These are phyloP conservation scores for Fusarium sp. DNA, from an alignment of 2,329 filamentous ascomycete species.

Conservation along the genomic window DNA sequence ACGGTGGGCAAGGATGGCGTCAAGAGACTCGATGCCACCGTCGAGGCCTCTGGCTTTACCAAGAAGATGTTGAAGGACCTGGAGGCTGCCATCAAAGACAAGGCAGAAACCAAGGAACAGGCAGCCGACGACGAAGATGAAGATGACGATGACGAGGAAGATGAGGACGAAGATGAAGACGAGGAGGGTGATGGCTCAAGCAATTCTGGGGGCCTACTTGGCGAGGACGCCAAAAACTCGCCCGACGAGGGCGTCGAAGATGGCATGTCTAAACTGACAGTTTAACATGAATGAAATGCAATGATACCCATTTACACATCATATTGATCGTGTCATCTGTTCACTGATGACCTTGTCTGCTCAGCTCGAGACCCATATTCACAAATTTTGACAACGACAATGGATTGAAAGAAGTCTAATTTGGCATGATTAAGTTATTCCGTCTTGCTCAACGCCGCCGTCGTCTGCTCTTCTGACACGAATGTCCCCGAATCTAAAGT, in stretches of 20 bases:
- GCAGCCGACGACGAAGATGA: conserved; percentile 49
- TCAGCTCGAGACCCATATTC: background rate
- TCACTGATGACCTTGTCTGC: background rate
- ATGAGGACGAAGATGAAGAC: conserved; percentile 29
- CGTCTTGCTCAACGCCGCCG: conserved; percentile 27
- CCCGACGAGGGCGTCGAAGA: conserved; percentile 39
- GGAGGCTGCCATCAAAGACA: conserved; percentile 88
- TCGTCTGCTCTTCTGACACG: conserved; percentile 40
- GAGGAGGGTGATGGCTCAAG: conserved; percentile 31
- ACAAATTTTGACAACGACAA: background rate
- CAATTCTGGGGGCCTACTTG: conserved; percentile 29
- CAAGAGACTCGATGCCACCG: conserved; percentile 83
- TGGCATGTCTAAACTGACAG: conserved; percentile 45
- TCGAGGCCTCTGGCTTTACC: conserved; percentile 94
- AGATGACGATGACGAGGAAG: conserved; percentile 44
- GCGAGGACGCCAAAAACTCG: conserved; percentile 30
- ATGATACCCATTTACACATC: conserved; percentile 32
- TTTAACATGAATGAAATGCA: conserved; percentile 38
- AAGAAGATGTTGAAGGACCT: conserved; percentile 97
- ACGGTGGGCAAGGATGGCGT: conserved; percentile 72
- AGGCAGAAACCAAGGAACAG: conserved; percentile 64
- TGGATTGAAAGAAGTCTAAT: conserved; percentile 28
- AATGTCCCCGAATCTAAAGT: conserved; percentile 52
- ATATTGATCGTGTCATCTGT: background rate
- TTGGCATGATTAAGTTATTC: conserved; percentile 42